Evolutionary conservation across 108 stramenopile genomes (phyloP).

Genomic region (Schizochytrium sp.): DNA sequence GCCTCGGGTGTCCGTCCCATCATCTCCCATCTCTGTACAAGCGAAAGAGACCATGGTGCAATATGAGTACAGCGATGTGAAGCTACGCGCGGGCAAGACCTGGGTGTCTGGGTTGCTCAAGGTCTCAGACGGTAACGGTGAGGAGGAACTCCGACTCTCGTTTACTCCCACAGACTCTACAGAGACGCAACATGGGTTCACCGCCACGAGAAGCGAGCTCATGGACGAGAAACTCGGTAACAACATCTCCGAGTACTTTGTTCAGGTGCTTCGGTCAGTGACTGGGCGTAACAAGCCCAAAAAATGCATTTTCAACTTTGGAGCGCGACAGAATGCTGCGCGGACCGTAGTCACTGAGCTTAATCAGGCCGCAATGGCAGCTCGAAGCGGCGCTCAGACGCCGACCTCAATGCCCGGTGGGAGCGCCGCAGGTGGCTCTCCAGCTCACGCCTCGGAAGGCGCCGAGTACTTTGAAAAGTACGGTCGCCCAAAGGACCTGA

Average conservation of each 20-base stretch:
- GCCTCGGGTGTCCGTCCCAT: too few relatives aligned
- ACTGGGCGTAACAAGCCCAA: background rate
- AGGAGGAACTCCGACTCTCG: background rate
- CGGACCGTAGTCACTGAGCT: background rate
- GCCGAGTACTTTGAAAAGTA: constrained; percentile 13
- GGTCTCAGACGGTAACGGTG: background rate
- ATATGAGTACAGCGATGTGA: background rate
- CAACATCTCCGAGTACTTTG: background rate
- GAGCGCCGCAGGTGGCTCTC: too few relatives aligned
- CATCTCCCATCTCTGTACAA: background rate
- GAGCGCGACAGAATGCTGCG: background rate
- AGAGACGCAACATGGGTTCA: background rate
- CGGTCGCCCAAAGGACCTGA: background rate
- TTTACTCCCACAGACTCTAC: background rate
- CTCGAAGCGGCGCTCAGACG: too few relatives aligned
- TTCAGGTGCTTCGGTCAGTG: background rate
- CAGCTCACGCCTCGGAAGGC: background rate
- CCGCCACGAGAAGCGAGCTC: background rate
- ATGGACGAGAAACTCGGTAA: background rate
- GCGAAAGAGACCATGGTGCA: background rate
- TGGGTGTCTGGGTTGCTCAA: background rate
- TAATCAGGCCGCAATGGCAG: background rate
- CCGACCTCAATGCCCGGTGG: too few relatives aligned
- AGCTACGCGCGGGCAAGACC: background rate
- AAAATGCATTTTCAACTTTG: background rate